A percentile compares a stretch with the other conserved stretches of the same genome.
Conservation (phyloP, 1,284 basidiomycete species). For the Fomitopsis betulina region DNA sequence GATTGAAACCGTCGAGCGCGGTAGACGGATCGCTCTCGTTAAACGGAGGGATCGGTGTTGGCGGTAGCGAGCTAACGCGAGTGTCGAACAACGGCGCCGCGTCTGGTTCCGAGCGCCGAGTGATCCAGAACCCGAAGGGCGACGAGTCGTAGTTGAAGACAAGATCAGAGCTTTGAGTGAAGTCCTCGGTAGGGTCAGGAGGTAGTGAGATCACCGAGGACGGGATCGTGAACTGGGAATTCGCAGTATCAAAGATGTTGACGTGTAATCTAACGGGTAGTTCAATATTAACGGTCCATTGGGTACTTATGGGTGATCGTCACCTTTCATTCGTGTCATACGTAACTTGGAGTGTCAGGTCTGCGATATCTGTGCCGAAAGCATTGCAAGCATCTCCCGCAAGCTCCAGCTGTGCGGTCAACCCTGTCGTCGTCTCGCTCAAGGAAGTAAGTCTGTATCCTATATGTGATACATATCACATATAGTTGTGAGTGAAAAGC, state of each 20-base stretch:
- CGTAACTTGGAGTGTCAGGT: conserved; percentile 61
- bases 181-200: conserved; percentile 28
- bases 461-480: conserved; percentile 16
- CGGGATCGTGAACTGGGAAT: conserved; percentile 68
- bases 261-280: conserved; percentile 57
- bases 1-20: conserved; percentile 51
- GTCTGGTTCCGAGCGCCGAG: conserved; percentile 54
- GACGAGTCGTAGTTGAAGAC: conserved; percentile 62
- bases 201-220: conserved; percentile 51
- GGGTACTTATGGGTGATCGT: background rate
- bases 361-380: conserved; percentile 62
- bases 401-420: conserved; percentile 54
- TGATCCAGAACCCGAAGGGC: conserved; percentile 80
- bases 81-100: conserved; percentile 72
- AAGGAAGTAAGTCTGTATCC: conserved; percentile 52
- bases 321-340: conserved; percentile 58
- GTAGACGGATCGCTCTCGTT: conserved; percentile 43
- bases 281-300: background rate
- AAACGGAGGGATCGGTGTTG: conserved; percentile 48
- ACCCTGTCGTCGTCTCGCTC: conserved; percentile 40
- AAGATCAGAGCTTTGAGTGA: conserved; percentile 44
- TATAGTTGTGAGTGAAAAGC: background rate
- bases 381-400: conserved; percentile 64
- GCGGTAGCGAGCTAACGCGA: conserved; percentile 49
- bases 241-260: conserved; percentile 66